Base-by-base conservation (phyloP, 139 green algal species). In the Micractinium conductrix region DNA sequence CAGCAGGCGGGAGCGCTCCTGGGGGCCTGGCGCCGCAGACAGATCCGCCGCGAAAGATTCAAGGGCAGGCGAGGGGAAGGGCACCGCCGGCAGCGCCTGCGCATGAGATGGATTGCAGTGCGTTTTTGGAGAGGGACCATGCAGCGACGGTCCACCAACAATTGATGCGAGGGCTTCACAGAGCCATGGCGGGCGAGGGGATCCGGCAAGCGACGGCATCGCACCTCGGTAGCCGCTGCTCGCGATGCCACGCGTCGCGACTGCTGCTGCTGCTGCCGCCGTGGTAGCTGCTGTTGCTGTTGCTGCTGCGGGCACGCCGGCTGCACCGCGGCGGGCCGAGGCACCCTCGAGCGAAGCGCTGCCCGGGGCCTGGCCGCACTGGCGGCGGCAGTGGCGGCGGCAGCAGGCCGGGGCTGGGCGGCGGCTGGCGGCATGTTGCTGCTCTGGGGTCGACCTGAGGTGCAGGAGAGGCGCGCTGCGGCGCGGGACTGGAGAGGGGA, bases 1-100 rank as follows among this genome's bases (percentile, higher is more conserved):
- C 53, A 98, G 88, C 80, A 92, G 79, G 75, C 84, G 85, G 24
- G 86, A 86, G 4, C 86, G 84, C 83, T 88, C 74, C 76, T 88
- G 88, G 4, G 84, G 37, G 24, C 90, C 85, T 26, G 30, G 33
- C 24, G 48, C 81, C 8, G 70, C 78, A 19, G 44, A 19, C 17
- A 91, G 78, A 65, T 88, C 75, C 1, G 50, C 60, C 9, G 85
- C 85, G 14, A 68, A 19, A 5, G 7, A 10, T 33, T 45, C 44
- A 19, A 88, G 50, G 10, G 33, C 55, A 1, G 84, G 22, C n/a
- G 74, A 79, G 55, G 84, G 84, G 50, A 80, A 80, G 28, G 40
- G 30, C 30, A 44, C 42, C 6, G 58, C 58, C 43, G 26, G 42
- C 28, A 44, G 63, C 6, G n/a, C 30, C n/a, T 44, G 1, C 24